Percentiles rank a stretch among this genome's conserved stretches.
These are phyloP conservation scores for Physcia stellaris DNA, from an alignment of 495 filamentous ascomycete species.

Conservation along the genomic window DNA sequence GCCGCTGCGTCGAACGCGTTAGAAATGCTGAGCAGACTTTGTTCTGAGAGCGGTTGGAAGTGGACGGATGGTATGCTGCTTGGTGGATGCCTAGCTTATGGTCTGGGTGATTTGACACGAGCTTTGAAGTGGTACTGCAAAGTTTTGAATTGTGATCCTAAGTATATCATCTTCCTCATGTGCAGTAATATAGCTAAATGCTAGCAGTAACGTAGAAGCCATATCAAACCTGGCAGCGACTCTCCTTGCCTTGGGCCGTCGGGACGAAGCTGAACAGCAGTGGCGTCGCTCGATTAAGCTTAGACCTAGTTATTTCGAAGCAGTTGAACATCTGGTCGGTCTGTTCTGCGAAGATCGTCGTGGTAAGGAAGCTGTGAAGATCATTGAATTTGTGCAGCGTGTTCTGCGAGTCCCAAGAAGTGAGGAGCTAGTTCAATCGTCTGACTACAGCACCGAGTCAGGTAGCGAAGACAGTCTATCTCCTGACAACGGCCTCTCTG, in stretches of 20 bases:
- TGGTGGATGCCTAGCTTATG: constrained; percentile 87
- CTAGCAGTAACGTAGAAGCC: constrained; percentile 73
- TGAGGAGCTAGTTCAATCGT: constrained; percentile 4
- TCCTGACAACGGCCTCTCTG: constrained; percentile 32
- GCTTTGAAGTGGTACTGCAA: constrained; percentile 81
- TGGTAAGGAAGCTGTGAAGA: constrained; percentile 71
- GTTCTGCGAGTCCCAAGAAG: constrained; percentile 44
- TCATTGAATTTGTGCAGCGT: constrained; percentile 80
- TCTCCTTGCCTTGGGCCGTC: constrained; percentile 65
- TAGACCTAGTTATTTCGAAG: constrained; percentile 86
- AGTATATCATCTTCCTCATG: constrained; percentile 35
- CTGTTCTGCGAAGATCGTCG: constrained; percentile 72
- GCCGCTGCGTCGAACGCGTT: constrained; percentile 50
- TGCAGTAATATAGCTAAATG: constrained; percentile 4
- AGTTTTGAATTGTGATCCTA: constrained; percentile 67
- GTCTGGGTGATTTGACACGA: constrained; percentile 72
- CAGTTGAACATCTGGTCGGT: constrained; percentile 88
- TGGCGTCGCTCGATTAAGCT: constrained; percentile 76
- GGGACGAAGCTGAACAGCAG: constrained; percentile 71
- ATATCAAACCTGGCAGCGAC: constrained; percentile 89
- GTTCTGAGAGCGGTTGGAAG: constrained; percentile 75
- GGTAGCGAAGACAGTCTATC: constrained; percentile 21
- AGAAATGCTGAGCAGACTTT: constrained; percentile 67
- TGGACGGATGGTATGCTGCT: constrained; percentile 96
- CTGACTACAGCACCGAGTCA: constrained; percentile 16